Conservation (phyloP, 1,284 basidiomycete species). For the Trametes hirsuta region DNA sequence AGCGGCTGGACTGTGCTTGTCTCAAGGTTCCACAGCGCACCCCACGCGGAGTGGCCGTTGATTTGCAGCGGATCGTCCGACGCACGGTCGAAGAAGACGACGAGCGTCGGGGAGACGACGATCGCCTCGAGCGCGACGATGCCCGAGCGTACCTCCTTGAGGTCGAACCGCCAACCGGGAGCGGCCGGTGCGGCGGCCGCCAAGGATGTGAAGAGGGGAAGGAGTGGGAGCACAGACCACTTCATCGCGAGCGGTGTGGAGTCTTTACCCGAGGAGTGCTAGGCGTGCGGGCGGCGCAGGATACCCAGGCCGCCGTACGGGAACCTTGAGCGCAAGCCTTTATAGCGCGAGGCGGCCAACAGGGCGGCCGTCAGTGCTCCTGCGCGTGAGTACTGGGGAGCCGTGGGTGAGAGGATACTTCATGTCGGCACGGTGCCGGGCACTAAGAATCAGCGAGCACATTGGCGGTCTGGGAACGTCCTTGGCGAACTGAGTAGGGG, state of each 20-base stretch:
- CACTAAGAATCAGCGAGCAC: background rate
- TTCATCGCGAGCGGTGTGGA: background rate
- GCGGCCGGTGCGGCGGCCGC: slow-evolving; percentile 18
- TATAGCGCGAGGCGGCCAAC: background rate
- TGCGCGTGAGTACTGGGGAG: background rate
- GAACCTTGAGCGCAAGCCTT: background rate
- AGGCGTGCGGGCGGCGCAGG: background rate
- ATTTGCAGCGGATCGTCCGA: slow-evolving; percentile 56
- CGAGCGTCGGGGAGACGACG: slow-evolving; percentile 49
- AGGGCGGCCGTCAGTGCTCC: background rate
- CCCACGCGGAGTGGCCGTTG: slow-evolving; percentile 69
- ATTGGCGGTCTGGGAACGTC: slow-evolving; percentile 5
- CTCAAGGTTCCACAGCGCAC: slow-evolving; percentile 50
- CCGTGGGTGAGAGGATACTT: slow-evolving; percentile 8
- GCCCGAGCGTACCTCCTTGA: slow-evolving; percentile 45
- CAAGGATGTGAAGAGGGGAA: background rate
- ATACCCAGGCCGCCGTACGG: background rate
- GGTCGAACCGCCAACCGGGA: slow-evolving; percentile 30
- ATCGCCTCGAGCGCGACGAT: slow-evolving; percentile 53
- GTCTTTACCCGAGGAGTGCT: background rate
- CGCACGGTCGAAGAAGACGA: slow-evolving; percentile 50
- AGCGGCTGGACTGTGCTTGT: slow-evolving; percentile 55
- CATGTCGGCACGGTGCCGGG: slow-evolving; percentile 4
- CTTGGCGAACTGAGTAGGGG: background rate
- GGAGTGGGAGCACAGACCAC: background rate